Percentiles rank a stretch among this genome's conserved stretches.
Evolutionary conservation across 2,329 filamentous ascomycete species (phyloP).

Genomic region (Thielaviopsis populi): DNA sequence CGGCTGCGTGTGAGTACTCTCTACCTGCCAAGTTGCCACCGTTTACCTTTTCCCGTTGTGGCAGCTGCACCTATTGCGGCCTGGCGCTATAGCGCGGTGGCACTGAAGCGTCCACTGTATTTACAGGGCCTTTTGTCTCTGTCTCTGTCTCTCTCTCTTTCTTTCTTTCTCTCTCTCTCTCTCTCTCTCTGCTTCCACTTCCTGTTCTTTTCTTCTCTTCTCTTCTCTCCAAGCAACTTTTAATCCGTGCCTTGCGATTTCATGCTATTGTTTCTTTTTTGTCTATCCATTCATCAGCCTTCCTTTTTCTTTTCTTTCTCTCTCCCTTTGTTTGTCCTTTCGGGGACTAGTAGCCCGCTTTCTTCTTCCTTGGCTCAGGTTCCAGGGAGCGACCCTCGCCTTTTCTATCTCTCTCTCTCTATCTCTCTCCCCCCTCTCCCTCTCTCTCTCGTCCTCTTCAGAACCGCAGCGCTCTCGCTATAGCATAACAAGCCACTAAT

Average conservation of each 20-base stretch:
- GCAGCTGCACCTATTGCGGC: background rate
- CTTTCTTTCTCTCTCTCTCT: background rate
- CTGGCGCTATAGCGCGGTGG: background rate
- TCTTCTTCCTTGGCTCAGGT: background rate
- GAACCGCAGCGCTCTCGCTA: background rate
- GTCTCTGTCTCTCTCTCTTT: background rate
- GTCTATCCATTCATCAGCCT: background rate
- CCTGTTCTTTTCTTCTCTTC: background rate
- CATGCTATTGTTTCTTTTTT: background rate
- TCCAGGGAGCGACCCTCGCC: background rate
- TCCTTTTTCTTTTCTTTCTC: background rate
- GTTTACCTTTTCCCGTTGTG: background rate
- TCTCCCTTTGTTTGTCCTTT: background rate
- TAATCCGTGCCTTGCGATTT: background rate
- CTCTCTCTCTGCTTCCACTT: background rate
- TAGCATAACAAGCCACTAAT: constrained; percentile 2
- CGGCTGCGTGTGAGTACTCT: too few species aligned
- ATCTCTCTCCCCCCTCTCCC: too few species aligned
- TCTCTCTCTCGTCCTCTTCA: background rate
- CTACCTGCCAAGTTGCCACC: background rate
- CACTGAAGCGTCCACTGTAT: background rate
- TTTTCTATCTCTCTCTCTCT: too few species aligned
- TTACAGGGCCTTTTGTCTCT: too few species aligned
- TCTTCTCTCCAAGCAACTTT: background rate
- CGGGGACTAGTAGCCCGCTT: background rate